Percentiles rank a stretch among this genome's conserved stretches.
Conservation (phyloP, 1,139 yeast genomes). For the Saccharomyces hybrid region DNA sequence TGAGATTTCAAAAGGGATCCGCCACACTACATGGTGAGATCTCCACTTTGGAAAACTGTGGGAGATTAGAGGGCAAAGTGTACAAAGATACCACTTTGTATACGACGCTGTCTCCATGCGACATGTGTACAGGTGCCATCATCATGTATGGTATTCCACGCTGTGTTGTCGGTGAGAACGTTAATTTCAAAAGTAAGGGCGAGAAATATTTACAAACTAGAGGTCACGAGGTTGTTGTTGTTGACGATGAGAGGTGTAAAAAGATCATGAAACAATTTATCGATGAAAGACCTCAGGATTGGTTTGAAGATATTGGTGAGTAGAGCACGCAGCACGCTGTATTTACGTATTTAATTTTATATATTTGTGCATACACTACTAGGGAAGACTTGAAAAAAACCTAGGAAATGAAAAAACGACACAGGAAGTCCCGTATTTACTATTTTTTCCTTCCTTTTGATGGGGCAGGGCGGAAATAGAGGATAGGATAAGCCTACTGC, state of each 20-base stretch:
- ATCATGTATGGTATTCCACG: slow-evolving; percentile 78
- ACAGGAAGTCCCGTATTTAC: not conserved
- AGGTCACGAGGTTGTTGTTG: slow-evolving; percentile 70
- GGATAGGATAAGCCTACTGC: not conserved
- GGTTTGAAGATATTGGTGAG: slow-evolving; percentile 89
- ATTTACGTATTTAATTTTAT: not conserved
- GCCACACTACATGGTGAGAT: slow-evolving; percentile 90
- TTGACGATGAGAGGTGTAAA: slow-evolving; percentile 62
- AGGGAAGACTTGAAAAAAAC: not conserved
- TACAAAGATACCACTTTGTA: slow-evolving; percentile 75
- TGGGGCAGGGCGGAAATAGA: too few species aligned
- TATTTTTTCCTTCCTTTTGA: not conserved
- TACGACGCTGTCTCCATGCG: slow-evolving; percentile 87
- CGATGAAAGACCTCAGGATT: slow-evolving; percentile 64
- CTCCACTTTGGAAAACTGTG: slow-evolving; percentile 81
- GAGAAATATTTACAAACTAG: slow-evolving; percentile 60
- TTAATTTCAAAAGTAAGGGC: slow-evolving; percentile 64
- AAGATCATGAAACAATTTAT: slow-evolving; percentile 72
- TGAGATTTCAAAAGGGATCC: slow-evolving; percentile 72
- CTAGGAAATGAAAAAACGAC: not conserved
- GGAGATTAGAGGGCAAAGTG: slow-evolving; percentile 62
- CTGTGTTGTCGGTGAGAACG: slow-evolving; percentile 83
- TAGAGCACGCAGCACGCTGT: slow-evolving; percentile 12
- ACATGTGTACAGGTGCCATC: slow-evolving; percentile 94
- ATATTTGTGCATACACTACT: not conserved